A percentile compares a stretch with the other conserved stretches of the same genome.
Conservation (phyloP, 352 stramenopile species). For the Pythium diclinum region DNA sequence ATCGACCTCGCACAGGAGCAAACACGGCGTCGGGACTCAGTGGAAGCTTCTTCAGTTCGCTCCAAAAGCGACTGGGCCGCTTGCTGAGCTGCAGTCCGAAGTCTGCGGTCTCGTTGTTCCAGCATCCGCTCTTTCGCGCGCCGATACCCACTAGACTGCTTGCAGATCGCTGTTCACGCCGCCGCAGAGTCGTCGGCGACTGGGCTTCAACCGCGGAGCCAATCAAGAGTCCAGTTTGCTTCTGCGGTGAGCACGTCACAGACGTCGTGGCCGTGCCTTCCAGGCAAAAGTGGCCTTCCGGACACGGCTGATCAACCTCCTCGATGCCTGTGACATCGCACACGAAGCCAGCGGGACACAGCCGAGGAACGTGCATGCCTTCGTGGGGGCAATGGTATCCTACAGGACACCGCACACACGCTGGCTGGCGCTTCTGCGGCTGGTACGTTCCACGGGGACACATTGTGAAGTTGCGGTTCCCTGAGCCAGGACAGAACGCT, state of each 20-base stretch:
- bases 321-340: constrained; percentile 94
- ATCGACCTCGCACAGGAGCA: constrained; percentile 86
- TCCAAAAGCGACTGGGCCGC: constrained; percentile 89
- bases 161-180: constrained; percentile 24
- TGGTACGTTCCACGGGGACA: constrained; percentile 95
- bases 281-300: constrained; percentile 94
- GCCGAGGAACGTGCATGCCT: constrained; percentile 90
- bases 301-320: constrained; percentile 91
- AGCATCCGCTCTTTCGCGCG: constrained; percentile 85
- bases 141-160: constrained; percentile 41
- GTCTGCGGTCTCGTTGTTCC: constrained; percentile 93
- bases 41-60: constrained; percentile 90
- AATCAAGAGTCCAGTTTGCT: constrained; percentile 40
- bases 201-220: constrained; percentile 35
- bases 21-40: constrained; percentile 75
- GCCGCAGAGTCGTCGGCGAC: constrained; percentile 40
- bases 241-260: constrained; percentile 75
- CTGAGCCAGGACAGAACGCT: constrained; percentile 69
- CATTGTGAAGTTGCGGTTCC: constrained; percentile 92
- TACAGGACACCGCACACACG: constrained; percentile 92
- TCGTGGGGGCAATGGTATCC: constrained; percentile 93
- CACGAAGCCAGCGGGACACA: constrained; percentile 94
- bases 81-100: constrained; percentile 92
- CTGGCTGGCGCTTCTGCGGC: constrained; percentile 57
- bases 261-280: constrained; percentile 93